Base-by-base conservation (phyloP, 345 rosid species). In the Syzygium aromaticum region DNA sequence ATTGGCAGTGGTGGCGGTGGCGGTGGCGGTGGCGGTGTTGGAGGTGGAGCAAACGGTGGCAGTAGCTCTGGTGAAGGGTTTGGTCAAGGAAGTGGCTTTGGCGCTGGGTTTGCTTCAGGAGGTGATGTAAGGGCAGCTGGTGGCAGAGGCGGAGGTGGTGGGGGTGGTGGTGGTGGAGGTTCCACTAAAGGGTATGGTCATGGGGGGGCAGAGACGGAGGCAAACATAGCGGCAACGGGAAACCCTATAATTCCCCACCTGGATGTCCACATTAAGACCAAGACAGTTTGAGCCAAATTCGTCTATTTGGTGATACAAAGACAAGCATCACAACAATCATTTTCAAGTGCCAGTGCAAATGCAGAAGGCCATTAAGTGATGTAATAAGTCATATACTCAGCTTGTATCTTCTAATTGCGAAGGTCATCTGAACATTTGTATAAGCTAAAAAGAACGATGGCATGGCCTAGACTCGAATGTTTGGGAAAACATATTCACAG, bases 221-320 rank as follows among this genome's bases (percentile, higher is more conserved):
- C 61, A 23, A 56, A 56, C n/a, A n/a, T 56, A 56, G 13, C 61
- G 11, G 3, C 98, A 92, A 8, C 87, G 90, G 85, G 95, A 96
- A 92, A 91, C 93, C 5, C 91, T 93, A 1, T 91, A 90, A 57
- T 92, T 59, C 27, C 64, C 30, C 64, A 27, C 2, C 16, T 25
- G 30, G 27, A 25, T 64, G 22, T 64, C 77, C 77, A 64, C 77
- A 64, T 64, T 17, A 64, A 15, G 77, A 30, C 6, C 40, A 64
- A 28, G 77, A 64, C 16, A 30, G 22, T 64, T 64, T 28, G 8
- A 6, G 0, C 11, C 77, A 30, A 14, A 64, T 64, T 64, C 40
- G 33, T 30, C 77, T 64, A 33, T 64, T 64, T 17, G 23, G 43
- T 3, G 11, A 67, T 67, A 19, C 43, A 67, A 30, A 30, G 78